phyloP scores from a whole-genome alignment of 2,329 filamentous ascomycete species.

The Grosmannia huntii region DNA sequence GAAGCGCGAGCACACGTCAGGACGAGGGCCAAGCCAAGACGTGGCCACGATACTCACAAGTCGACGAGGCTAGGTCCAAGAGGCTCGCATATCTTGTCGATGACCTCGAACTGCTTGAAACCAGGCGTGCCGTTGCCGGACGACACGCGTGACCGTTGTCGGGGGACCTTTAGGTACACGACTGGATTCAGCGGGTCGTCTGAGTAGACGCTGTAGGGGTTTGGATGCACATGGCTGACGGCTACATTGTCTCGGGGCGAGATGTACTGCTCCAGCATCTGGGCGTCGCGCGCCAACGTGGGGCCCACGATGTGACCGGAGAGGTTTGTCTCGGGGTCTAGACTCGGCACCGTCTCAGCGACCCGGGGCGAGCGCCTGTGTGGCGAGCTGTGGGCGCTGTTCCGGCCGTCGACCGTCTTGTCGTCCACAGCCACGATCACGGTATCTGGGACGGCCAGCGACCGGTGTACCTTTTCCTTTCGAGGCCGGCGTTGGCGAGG shows the following conservation, averaged over 20 bases:
- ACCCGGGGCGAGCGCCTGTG: neutral
- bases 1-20: neutral
- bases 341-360: neutral
- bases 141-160: neutral
- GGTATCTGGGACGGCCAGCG: no score
- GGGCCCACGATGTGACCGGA: slow-evolving; percentile 3
- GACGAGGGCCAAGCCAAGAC: neutral
- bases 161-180: slow-evolving; percentile 4
- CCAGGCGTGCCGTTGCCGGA: slow-evolving; percentile 4
- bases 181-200: slow-evolving; percentile 4
- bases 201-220: slow-evolving; percentile 5
- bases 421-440: neutral
- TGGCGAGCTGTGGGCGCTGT: neutral
- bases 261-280: slow-evolving; percentile 5
- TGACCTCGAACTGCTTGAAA: slow-evolving; percentile 3
- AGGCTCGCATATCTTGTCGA: slow-evolving; percentile 2
- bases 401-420: neutral
- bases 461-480: neutral
- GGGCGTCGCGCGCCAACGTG: slow-evolving; percentile 1
- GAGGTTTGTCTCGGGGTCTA: neutral
- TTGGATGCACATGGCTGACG: slow-evolving; percentile 2
- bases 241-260: neutral
- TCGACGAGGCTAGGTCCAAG: neutral
- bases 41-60: neutral
- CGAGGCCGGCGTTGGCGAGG: neutral